Conservation (phyloP, 1,139 yeast genomes). For the Yamadazyma dushanensis region DNA sequence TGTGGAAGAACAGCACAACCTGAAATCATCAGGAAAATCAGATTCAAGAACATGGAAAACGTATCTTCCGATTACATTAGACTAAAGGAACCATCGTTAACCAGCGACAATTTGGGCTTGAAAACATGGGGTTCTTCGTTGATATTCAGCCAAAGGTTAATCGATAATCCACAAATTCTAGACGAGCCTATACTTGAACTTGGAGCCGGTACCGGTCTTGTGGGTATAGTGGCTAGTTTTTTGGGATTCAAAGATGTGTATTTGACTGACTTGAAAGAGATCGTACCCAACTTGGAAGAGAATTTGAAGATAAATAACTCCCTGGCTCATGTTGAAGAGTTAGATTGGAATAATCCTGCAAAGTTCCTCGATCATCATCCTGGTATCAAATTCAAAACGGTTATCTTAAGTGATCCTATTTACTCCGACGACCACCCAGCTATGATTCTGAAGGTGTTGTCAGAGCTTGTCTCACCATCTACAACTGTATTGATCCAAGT, state of each 20-base stretch:
- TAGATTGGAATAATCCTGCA: constrained; percentile 76
- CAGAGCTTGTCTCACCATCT: constrained; percentile 28
- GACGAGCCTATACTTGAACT: constrained; percentile 63
- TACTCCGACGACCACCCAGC: constrained; percentile 81
- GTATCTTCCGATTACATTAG: constrained; percentile 28
- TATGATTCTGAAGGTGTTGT: constrained; percentile 64
- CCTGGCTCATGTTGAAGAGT: constrained; percentile 40
- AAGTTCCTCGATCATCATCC: constrained; percentile 29
- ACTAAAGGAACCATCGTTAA: constrained; percentile 80
- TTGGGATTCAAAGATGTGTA: constrained; percentile 48
- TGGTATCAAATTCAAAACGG: constrained; percentile 45
- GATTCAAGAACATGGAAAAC: constrained; percentile 30
- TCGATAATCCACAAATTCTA: constrained; percentile 24
- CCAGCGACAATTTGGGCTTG: constrained; percentile 83
- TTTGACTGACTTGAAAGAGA: constrained; percentile 79
- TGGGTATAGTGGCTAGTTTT: constrained; percentile 65
- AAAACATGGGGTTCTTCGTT: constrained; percentile 96
- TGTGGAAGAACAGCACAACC: constrained; percentile 91
- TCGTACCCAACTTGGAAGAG: constrained; percentile 61
- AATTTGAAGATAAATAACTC: constrained; percentile 58
- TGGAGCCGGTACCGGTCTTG: constrained; percentile 93
- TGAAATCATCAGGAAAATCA: constrained; percentile 53
- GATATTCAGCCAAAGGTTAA: constrained; percentile 59
- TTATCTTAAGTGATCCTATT: constrained; percentile 83
- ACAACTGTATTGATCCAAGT: constrained; percentile 65